Conservation (phyloP, 2,329 filamentous ascomycete species). For the Pseudofabraea citricarpa region DNA sequence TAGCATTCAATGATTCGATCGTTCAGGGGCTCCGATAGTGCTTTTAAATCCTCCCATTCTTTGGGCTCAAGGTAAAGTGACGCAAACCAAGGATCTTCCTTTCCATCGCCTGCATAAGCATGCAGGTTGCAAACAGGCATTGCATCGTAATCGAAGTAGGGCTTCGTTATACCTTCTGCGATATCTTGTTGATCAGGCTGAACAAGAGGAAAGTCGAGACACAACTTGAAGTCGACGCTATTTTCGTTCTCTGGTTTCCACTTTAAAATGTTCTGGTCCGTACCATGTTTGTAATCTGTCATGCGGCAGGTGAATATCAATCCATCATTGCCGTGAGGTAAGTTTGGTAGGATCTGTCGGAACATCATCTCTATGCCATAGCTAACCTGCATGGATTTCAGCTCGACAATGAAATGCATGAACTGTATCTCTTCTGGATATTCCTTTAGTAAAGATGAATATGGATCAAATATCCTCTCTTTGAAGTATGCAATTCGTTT, state of each 20-base stretch:
- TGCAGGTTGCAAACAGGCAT: constrained; percentile 70
- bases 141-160: constrained; percentile 74
- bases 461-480: constrained; percentile 69
- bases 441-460: constrained; percentile 55
- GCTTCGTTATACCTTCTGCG: constrained; percentile 57
- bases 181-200: constrained; percentile 64
- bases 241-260: constrained; percentile 98
- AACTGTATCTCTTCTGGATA: constrained; percentile 66
- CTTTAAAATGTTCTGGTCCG: constrained; percentile 89
- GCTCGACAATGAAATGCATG: constrained; percentile 75
- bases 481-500: constrained; percentile 87
- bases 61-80: constrained; percentile 64
- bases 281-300: constrained; percentile 82
- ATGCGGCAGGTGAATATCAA: constrained; percentile 95
- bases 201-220: constrained; percentile 68
- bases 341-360: constrained; percentile 71
- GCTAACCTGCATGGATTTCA: constrained; percentile 84
- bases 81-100: constrained; percentile 49
- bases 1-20: constrained; percentile 88
- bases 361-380: constrained; percentile 95
- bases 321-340: constrained; percentile 92
- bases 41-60: constrained; percentile 83
- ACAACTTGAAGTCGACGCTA: constrained; percentile 85
- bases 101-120: constrained; percentile 59
- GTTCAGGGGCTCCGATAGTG: constrained; percentile 68